Conservation (phyloP, 2,329 filamentous ascomycete species). For the Nakataea oryzae region DNA sequence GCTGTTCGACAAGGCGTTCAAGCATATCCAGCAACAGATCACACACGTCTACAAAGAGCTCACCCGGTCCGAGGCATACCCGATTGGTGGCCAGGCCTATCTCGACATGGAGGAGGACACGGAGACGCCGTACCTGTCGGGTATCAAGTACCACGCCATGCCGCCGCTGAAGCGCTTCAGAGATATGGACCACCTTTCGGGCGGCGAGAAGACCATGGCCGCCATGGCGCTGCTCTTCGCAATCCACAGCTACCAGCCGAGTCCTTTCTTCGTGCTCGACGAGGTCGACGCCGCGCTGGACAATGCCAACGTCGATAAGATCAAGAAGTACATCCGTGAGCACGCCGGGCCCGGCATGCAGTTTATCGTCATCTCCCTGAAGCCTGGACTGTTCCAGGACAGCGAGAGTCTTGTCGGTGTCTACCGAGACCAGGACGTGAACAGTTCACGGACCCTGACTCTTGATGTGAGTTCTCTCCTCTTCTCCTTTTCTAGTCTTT, state of each 20-base stretch:
- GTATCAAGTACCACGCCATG: slow-evolving; percentile 98
- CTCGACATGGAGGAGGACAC: slow-evolving; percentile 88
- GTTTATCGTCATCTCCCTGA: slow-evolving; percentile 95
- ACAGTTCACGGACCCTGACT: slow-evolving; percentile 83
- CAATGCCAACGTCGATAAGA: slow-evolving; percentile 91
- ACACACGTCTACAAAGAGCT: slow-evolving; percentile 90
- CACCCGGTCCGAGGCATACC: slow-evolving; percentile 81
- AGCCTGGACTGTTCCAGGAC: slow-evolving; percentile 91
- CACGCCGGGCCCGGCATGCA: slow-evolving; percentile 97
- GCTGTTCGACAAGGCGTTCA: slow-evolving; percentile 90
- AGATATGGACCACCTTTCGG: slow-evolving; percentile 97
- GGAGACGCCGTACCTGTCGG: slow-evolving; percentile 91
- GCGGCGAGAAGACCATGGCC: slow-evolving; percentile 98
- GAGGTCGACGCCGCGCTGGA: slow-evolving; percentile 98
- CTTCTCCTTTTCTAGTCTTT: background rate
- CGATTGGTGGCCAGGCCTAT: slow-evolving; percentile 80
- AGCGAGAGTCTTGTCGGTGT: slow-evolving; percentile 93
- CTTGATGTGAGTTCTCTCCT: slow-evolving; percentile 67
- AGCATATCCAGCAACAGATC: slow-evolving; percentile 92
- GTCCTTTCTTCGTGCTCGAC: slow-evolving; percentile 94
- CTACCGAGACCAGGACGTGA: slow-evolving; percentile 88
- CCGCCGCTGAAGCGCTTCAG: slow-evolving; percentile 95
- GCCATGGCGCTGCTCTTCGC: slow-evolving; percentile 93
- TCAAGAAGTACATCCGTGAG: slow-evolving; percentile 91
- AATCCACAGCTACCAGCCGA: slow-evolving; percentile 91